Conservation (phyloP, 345 rosid genomes). For the Rhodamnia argentea region DNA sequence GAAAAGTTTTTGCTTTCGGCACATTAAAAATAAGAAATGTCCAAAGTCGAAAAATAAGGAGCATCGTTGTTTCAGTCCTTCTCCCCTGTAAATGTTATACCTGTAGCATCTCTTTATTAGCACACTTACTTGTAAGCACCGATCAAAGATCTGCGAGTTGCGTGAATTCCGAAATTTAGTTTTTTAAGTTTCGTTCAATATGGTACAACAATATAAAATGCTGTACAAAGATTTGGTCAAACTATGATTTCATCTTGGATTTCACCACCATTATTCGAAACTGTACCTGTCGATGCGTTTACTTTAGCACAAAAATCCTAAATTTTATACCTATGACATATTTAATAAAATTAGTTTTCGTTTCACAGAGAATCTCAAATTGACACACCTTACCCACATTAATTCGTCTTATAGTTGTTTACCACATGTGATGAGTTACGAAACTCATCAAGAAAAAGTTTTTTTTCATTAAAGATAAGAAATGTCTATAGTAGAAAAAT, state of each 20-base stretch:
- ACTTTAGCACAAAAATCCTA: neutral
- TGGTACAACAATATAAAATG: neutral
- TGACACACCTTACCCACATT: neutral
- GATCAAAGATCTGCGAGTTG: neutral
- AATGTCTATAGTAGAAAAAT: no score
- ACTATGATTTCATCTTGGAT: neutral
- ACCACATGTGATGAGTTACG: no score
- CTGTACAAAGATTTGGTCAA: neutral
- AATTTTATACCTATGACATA: neutral
- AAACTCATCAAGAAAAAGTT: no score
- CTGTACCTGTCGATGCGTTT: neutral
- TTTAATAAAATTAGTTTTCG: neutral
- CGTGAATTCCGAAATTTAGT: neutral
- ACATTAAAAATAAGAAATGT: neutral
- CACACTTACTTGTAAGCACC: neutral
- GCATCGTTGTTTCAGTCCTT: neutral
- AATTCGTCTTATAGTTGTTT: no score
- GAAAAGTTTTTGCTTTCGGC: neutral
- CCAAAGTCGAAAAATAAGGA: neutral
- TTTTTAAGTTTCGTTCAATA: neutral
- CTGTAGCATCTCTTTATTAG: neutral
- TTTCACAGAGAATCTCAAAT: neutral
- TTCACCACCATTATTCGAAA: neutral
- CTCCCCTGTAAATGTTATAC: neutral
- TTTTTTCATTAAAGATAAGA: no score